Base-by-base conservation (phyloP, 2,329 filamentous ascomycete species). In the Coniochaeta sp. region DNA sequence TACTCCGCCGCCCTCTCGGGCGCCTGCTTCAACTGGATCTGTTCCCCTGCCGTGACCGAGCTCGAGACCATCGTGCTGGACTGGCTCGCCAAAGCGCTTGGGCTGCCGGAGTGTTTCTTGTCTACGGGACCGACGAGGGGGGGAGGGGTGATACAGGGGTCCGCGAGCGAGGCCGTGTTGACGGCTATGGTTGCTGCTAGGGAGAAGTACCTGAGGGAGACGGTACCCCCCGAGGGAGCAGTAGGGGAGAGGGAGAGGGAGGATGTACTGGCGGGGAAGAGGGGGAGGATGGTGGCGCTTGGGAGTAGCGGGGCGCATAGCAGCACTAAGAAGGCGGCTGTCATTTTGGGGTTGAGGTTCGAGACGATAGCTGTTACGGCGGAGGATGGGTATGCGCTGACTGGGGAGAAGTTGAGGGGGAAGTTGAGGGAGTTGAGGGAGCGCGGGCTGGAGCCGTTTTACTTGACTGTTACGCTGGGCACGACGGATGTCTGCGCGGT, bases 21-120 rank as follows among this genome's bases (percentile, higher is more conserved):
- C 14, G 90, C 92, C 1, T 90, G 90, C 33, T 97, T 97, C 77
- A 97, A 97, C 71, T 97, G 92, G 92, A 84, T 96, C 57, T 96
- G 92, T 71, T 91, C 86, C 6, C 92, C 92, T 1, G 91, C 88
- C 6, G 86, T 94, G 16, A 97, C 92, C 0, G 92, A 97, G 71
- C 79, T 97, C 47, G 92, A 97, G 75, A 96, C 91, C 0, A 79
- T 96, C 22, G 86, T 96, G 40, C 78, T 96, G 66, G 92, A 97
- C 69, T 97, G 92, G 91, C 73, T 96, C 3, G 89, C 86, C 14
- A 82, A 86, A 65, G 78, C 90, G 8, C 69, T 96, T 12, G 82
- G 73, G 1, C 73, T 97, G 22, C 91, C 92, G 0, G 70, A 78
- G 10, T 86, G 80, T 58, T 97, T 85, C 64, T 72, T 87, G 18